Evolutionary conservation across 192 early-diverging fungal species (phyloP), one percentile per base, ranked within the genome.

Genomic region (Backusella parvicylindrica): DNA sequence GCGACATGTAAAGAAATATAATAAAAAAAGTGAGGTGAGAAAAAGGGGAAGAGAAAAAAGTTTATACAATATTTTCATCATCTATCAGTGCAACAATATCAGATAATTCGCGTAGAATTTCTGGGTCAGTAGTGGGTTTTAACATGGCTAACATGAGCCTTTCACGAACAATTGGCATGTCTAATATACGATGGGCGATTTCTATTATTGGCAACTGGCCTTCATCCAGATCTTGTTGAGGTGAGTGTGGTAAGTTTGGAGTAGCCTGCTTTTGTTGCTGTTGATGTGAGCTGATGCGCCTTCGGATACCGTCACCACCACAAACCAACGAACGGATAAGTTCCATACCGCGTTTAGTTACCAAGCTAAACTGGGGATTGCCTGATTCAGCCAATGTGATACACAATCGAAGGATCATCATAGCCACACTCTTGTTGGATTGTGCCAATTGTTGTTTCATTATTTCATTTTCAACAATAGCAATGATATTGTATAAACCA

Each of bases 401-500:
- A 43, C 77, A 79, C 18, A 83, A 53, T 49, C 75, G 65, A 38
- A 83, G 60, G 28, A 83, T 71, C 64, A 75, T 77, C 77, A 79
- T 76, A 0, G 71, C 56, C 5, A 77, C 50, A 37, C 75, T 75
- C 49, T 67, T 72, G n/a, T 83, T 78, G 35, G 47, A 37, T 5
- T 64, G 64, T 16, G 79, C 21, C 28, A 83, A 26, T 23, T 64
- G 67, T 3, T 75, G 71, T 15, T 72, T 71, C 6, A 79, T 38
- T 6, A 32, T 6, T 12, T 76, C 69, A 15, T 73, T 77, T 60
- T 75, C 70, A 1, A 77, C 47, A 63, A 83, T 77, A 3, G 79
- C 71, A 64, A 81, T 78, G 21, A 89, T 70, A 69, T 89, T 86
- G 75, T 84, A 87, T 26, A 81, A 68, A 23, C 85, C 83, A 85